These are phyloP conservation scores for Vicia faba DNA, from an alignment of 306 rosid genomes.

Conservation along the genomic window DNA sequence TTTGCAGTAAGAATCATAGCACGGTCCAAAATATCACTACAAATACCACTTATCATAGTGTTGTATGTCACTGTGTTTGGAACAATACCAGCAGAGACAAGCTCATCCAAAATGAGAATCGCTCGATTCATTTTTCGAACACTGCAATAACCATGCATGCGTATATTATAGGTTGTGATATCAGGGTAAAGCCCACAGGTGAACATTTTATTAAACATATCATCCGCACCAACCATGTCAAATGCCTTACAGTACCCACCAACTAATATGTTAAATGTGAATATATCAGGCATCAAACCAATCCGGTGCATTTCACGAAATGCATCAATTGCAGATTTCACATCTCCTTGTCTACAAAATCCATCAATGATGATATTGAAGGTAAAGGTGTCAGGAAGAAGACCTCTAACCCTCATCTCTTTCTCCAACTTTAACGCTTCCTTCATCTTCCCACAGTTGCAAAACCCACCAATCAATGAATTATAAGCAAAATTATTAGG, in stretches of 20 bases:
- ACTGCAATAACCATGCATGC: conserved; percentile 26
- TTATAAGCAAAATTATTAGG: conserved; percentile 30
- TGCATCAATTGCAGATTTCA: conserved; percentile 17
- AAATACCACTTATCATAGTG: conserved; percentile 26
- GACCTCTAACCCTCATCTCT: conserved; percentile 30
- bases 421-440: conserved; percentile 26
- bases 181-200: conserved; percentile 22
- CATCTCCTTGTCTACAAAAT: conserved; percentile 25
- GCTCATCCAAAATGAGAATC: conserved; percentile 27
- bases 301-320: conserved; percentile 22
- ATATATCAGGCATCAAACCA: conserved; percentile 35
- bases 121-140: conserved; percentile 21
- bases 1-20: conserved; percentile 34
- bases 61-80: conserved; percentile 34
- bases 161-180: conserved; percentile 25
- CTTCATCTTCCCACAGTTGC: conserved; percentile 20
- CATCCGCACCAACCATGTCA: conserved; percentile 34
- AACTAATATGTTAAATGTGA: conserved; percentile 31
- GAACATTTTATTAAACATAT: conserved; percentile 22
- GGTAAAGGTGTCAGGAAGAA: conserved; percentile 32
- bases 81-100: conserved; percentile 33
- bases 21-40: conserved; percentile 32
- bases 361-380: conserved; percentile 31
- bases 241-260: conserved; percentile 31
- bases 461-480: conserved; percentile 29